Conservation (phyloP, 2,329 filamentous ascomycete genomes). For the Aspergillus puulaauensis region DNA sequence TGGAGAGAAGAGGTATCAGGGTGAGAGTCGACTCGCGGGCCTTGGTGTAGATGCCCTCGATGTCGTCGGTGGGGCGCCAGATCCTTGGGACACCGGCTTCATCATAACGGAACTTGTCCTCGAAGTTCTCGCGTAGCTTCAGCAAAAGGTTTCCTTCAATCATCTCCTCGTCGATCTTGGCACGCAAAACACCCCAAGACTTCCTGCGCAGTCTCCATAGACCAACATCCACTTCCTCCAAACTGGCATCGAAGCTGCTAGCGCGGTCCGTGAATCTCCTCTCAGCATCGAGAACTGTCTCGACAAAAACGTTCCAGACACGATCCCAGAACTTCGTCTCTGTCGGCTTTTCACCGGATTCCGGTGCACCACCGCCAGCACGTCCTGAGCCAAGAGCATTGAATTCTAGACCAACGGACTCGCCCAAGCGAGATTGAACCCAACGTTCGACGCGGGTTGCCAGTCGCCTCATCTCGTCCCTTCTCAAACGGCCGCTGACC, state of each 20-base stretch:
- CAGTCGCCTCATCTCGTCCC: slow-evolving; percentile 93
- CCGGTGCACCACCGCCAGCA: slow-evolving; percentile 76
- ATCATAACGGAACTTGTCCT: slow-evolving; percentile 98
- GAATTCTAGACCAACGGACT: slow-evolving; percentile 89
- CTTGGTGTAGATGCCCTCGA: slow-evolving; percentile 90
- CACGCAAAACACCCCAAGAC: slow-evolving; percentile 86
- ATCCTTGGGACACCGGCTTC: slow-evolving; percentile 91
- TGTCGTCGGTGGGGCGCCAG: slow-evolving; percentile 95
- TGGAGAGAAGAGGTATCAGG: slow-evolving; percentile 83
- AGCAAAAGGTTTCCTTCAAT: slow-evolving; percentile 95
- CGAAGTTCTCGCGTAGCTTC: slow-evolving; percentile 96
- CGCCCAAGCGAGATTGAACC: slow-evolving; percentile 83
- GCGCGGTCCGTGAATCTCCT: slow-evolving; percentile 82
- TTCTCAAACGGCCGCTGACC: slow-evolving; percentile 78
- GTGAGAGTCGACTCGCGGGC: slow-evolving; percentile 89
- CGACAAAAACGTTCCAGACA: slow-evolving; percentile 83
- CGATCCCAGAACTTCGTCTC: slow-evolving; percentile 95
- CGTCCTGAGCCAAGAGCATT: slow-evolving; percentile 91
- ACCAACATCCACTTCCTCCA: slow-evolving; percentile 87
- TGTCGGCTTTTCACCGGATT: slow-evolving; percentile 69
- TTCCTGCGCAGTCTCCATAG: slow-evolving; percentile 91
- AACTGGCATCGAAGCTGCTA: slow-evolving; percentile 87
- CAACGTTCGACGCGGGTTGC: slow-evolving; percentile 90
- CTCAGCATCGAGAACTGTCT: slow-evolving; percentile 82
- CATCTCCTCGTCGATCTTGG: slow-evolving; percentile 94